These are phyloP conservation scores for Sarcocystis neurona DNA, from an alignment of 169 alveolate species.

Conservation along the genomic window DNA sequence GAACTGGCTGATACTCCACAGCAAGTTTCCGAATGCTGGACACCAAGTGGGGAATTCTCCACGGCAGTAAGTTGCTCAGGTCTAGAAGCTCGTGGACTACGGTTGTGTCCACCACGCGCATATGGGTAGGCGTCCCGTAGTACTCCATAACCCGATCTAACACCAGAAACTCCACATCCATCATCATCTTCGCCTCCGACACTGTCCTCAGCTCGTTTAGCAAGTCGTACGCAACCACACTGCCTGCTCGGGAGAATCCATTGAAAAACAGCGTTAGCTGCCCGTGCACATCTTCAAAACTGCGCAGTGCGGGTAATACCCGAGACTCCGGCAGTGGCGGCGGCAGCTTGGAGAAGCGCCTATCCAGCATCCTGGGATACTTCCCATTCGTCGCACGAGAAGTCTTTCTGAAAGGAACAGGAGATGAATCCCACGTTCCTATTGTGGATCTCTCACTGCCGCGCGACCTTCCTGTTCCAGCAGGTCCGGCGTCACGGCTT, in stretches of 20 bases:
- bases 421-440: too few species aligned
- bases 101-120: conserved; percentile 40
- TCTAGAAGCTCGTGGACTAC: neutral
- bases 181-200: conserved; percentile 24
- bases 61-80: neutral
- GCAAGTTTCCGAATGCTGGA: neutral
- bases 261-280: conserved; percentile 28
- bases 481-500: too few species aligned
- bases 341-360: neutral
- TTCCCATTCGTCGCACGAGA: too few species aligned
- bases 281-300: conserved; percentile 38
- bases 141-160: conserved; percentile 44
- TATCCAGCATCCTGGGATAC: neutral
- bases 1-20: conserved; percentile 7
- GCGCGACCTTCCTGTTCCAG: too few species aligned
- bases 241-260: conserved; percentile 38
- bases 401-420: too few species aligned
- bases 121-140: neutral
- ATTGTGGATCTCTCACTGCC: too few species aligned
- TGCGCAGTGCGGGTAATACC: neutral
- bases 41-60: conserved; percentile 11
- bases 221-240: conserved; percentile 48
- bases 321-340: conserved; percentile 37
- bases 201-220: conserved; percentile 47
- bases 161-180: conserved; percentile 52